A percentile compares a stretch with the other conserved stretches of the same genome.
Evolutionary conservation across 208 protist genomes (phyloP).

Genomic region (Leishmania major): DNA sequence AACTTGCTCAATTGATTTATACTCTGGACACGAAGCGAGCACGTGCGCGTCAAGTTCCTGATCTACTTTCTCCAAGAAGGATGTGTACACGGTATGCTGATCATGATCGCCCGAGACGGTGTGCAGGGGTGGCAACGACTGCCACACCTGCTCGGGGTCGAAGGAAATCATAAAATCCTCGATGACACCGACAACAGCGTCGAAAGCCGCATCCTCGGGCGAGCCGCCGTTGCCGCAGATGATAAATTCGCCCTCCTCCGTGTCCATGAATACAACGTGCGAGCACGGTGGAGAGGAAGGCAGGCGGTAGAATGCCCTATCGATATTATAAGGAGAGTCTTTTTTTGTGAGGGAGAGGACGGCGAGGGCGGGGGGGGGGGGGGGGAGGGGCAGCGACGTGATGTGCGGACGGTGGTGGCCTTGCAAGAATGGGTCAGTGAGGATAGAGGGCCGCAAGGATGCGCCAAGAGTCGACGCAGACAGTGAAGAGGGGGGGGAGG

Average conservation of each 20-base stretch:
- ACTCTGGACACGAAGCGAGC: conserved; percentile 30
- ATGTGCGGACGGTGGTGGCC: not conserved
- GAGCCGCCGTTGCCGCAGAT: conserved; percentile 61
- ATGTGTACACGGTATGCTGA: conserved; percentile 55
- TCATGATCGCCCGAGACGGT: conserved; percentile 62
- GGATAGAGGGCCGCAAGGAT: not conserved
- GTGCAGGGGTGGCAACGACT: conserved; percentile 44
- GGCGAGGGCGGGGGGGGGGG: not conserved
- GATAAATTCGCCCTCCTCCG: conserved; percentile 78
- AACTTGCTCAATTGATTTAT: conserved; percentile 31
- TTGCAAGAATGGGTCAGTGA: not conserved
- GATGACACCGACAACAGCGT: conserved; percentile 75
- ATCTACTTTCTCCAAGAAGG: conserved; percentile 58
- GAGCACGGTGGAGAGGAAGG: not conserved
- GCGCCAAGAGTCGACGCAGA: not conserved
- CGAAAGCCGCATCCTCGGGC: conserved; percentile 68
- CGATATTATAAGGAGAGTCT: not conserved
- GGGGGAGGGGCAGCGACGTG: not conserved
- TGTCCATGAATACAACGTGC: conserved; percentile 49
- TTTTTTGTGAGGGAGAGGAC: not conserved
- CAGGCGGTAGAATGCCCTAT: not conserved
- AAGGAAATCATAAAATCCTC: conserved; percentile 89
- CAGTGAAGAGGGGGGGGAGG: not conserved
- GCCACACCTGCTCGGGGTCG: conserved; percentile 46
- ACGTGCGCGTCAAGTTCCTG: conserved; percentile 65